Evolutionary conservation across 2,329 filamentous ascomycete genomes (phyloP), one percentile per base, ranked within the genome.

Genomic region (Epichloe sibirici): DNA sequence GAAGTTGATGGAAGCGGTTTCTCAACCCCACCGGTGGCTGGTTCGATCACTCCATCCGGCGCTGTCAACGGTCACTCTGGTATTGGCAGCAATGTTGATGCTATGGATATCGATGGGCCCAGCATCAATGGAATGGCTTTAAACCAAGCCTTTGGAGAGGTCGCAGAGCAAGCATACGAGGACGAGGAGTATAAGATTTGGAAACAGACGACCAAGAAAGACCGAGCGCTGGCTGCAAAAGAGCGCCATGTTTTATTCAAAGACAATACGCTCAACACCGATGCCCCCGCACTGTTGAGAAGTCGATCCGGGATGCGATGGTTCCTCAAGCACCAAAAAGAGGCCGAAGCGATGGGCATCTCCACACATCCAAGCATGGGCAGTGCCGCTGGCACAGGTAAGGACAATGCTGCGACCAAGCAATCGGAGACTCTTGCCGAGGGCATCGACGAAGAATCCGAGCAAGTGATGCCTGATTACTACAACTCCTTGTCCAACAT

Each of bases 151-250:
- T 76, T 87, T 52, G 80, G 79, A 15, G 77, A 85, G 54, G 79
- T 79, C 34, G 77, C 75, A 13, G 86, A 94, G 60, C 88, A 95
- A 59, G 78, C 80, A 12, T 89, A 89, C 59, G 82, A 94, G 60
- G 90, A 97, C 60, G 90, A 97, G 54, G 91, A 96, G 64, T 95
- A 93, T 71, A 95, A 94, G 66, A 87, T 93, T 38, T 98, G 94
- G 93, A 98, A 97, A 71, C 91, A 97, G 68, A 89, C 95, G 42
- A 98, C 93, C 2, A 97, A 97, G 71, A 96, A 93, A 65, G 90
- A 95, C 62, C 84, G 93, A 56, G 93, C 93, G 4, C 73, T 86
- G 25, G 82, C 91, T 51, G 86, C 93, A 54, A 89, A 90, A 57
- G 88, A 95, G 65, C 81, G 93, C 35, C 84, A 90, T 66, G 81